Evolutionary conservation across 2,329 filamentous ascomycete species (phyloP), one percentile per base, ranked within the genome.

Genomic region (Mycosphaerella sp.): DNA sequence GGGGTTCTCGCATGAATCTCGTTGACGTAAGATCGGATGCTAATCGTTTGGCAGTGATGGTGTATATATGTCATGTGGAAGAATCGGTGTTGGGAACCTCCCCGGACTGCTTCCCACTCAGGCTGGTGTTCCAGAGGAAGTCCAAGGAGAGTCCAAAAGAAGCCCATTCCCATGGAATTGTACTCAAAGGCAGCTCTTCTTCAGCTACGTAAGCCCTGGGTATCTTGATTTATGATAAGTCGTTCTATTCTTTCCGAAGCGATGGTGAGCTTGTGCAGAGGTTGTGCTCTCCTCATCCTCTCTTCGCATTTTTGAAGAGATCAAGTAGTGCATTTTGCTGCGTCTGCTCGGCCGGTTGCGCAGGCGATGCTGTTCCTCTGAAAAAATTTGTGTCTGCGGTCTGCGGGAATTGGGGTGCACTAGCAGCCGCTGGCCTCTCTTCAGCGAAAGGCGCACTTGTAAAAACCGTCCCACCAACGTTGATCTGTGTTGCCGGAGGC

Each of bases 281-380:
- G 17, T 44, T 9, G 21, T 29, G 17, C 7, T 11, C 12, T 9
- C 21, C 6, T 26, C 17, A 44, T 29, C 43, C 48, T 36, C 40
- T 51, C 42, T 57, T 59, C 17, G 55, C 59, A 31, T 61, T 61
- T 48, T 67, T 65, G 59, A 68, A 66, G 34, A 68, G 52, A 42
- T 63, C 58, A 10, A 68, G 58, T 8, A 68, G 50, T 21, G 57
- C 53, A 43, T 63, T 63, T 45, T 60, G 64, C 45, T 64, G 62
- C 5, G 53, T 36, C 21, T 11, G 31, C 48, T 44, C 56, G 14
- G 51, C 42, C 10, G 43, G 50, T 14, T 40, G 40, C 48, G 54
- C 29, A 34, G 51, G 47, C 51, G 49, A 42, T 12, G 43, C 29
- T 4, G 56, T 31, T 41, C 56, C 58, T 45, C 62, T 45, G 48